phyloP scores from a whole-genome alignment of 2,329 filamentous ascomycete species.

The Gnomoniopsis sp. region DNA sequence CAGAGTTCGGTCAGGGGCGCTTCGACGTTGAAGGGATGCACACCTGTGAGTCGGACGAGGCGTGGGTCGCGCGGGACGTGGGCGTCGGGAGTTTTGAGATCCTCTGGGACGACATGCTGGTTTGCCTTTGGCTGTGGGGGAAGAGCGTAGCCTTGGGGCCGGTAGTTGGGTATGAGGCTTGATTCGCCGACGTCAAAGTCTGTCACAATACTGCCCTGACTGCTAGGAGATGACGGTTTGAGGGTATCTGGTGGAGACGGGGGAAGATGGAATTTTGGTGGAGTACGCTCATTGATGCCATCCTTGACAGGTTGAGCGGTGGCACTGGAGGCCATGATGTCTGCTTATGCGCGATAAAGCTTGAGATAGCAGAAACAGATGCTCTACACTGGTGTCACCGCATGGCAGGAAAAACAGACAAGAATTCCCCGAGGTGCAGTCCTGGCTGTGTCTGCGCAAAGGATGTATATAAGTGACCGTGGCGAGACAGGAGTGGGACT shows the following conservation, averaged over 20 bases:
- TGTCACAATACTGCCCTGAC: slow-evolving; percentile 26
- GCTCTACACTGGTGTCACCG: not conserved
- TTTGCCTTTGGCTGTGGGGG: slow-evolving; percentile 56
- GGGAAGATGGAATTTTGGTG: slow-evolving; percentile 26
- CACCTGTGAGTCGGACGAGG: slow-evolving; percentile 80
- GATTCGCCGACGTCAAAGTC: slow-evolving; percentile 21
- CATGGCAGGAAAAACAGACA: not conserved
- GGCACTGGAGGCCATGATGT: not conserved
- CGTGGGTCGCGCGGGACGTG: slow-evolving; percentile 78
- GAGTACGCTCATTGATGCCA: not conserved
- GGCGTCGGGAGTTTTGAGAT: slow-evolving; percentile 77
- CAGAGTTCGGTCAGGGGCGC: slow-evolving; percentile 76
- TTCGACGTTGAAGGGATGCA: slow-evolving; percentile 90
- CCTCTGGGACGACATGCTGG: slow-evolving; percentile 65
- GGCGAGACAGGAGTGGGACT: too few relatives aligned
- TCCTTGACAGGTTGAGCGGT: not conserved
- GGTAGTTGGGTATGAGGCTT: slow-evolving; percentile 17
- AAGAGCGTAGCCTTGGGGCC: slow-evolving; percentile 62
- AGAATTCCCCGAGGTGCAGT: not conserved
- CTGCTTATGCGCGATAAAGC: not conserved
- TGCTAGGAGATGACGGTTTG: slow-evolving; percentile 34
- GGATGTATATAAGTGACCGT: too few relatives aligned
- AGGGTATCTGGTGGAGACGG: slow-evolving; percentile 39
- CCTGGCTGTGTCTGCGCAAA: not conserved
- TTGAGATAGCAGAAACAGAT: not conserved